These are phyloP conservation scores for Sideroxylon spinosum DNA, from an alignment of 179 eudicot species.

Conservation along the genomic window DNA sequence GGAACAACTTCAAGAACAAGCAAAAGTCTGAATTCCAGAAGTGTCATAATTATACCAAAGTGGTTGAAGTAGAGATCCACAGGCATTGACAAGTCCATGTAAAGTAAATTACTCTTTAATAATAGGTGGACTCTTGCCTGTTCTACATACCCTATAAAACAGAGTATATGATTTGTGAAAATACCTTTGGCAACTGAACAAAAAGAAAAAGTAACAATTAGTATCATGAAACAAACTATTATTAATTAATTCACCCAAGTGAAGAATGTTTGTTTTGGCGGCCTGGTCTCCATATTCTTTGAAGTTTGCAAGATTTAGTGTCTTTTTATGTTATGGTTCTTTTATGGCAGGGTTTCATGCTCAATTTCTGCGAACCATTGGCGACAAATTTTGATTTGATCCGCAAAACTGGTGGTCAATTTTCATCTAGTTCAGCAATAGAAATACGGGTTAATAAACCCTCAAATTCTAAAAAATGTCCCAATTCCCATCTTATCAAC, in stretches of 20 bases:
- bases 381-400: no score
- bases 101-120: background rate
- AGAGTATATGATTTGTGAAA: background rate
- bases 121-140: background rate
- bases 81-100: background rate
- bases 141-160: background rate
- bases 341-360: no score
- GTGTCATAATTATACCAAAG: background rate
- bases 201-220: background rate
- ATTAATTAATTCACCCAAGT: background rate
- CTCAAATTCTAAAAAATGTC: no score
- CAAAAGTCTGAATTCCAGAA: conserved; percentile 22
- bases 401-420: no score
- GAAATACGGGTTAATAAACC: no score
- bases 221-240: background rate
- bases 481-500: no score
- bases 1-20: conserved; percentile 78
- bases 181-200: background rate
- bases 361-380: no score
- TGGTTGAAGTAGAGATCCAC: background rate
- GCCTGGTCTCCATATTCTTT: no score
- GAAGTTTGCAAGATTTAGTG: no score
- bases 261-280: no score
- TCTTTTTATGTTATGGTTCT: no score
- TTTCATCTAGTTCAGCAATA: no score